Base-by-base conservation (phyloP, 2,329 filamentous ascomycete species). In the Tolypocladium endophyticum region DNA sequence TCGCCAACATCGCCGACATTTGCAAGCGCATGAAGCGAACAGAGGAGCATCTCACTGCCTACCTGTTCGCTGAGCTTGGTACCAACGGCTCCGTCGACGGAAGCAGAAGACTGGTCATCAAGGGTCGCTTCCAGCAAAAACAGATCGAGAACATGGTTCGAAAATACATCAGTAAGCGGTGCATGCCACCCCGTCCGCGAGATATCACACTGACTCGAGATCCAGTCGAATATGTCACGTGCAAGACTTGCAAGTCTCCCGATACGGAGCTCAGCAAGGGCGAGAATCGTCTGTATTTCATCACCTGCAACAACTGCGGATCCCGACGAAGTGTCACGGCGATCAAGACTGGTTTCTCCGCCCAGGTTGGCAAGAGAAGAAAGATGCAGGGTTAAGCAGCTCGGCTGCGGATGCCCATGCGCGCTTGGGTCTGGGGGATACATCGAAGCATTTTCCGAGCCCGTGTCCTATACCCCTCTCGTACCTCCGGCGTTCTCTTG, bases 341-440 rank as follows among this genome's bases (percentile, higher is more conserved):
- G 67, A 99, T 99, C 88, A 99, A 99, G 87, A 96, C 92, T 63
- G 94, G 94, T 92, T 99, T 99, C 92, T 95, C 92, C 71, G 94
- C 94, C 76, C 94, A 97, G 80, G 90, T 99, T 76, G 94, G 94
- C 76, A 97, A 97, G 89, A 89, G 94, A 84, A 94, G 87, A 83
- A 95, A 95, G 85, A 89, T 92, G 81, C 85, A 90, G 76, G 89
- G 83, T 76, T 95, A 92, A 82, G 64, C 61, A 60, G 12, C 39
- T 41, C 60, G 55, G 41, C 62, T 52, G 55, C 54, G 61, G 60
- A 35, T 53, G 50, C 23, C 36, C 35, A 25, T 45, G n/a, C 20
- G 28, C 35, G n/a, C 39, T 36, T 28, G 43, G 56, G 33, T 25
- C 43, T 45, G 39, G 38, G 50, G 28, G 50, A 9, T 36, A 5